These are phyloP conservation scores for Suillus sp. DNA, from an alignment of 768 basidiomycete genomes.

Conservation along the genomic window DNA sequence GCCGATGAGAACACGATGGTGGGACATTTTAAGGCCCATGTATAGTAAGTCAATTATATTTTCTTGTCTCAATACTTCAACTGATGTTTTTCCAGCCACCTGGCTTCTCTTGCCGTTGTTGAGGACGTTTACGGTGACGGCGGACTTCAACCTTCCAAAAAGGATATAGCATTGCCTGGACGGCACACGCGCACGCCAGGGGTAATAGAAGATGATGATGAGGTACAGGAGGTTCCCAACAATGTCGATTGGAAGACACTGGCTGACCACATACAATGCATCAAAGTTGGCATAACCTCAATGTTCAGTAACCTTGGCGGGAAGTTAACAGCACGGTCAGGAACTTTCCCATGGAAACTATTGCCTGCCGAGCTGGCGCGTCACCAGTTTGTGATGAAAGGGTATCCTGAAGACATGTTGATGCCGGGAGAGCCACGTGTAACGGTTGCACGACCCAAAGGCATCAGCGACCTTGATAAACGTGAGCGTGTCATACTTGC, in stretches of 20 bases:
- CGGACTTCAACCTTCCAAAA: not conserved
- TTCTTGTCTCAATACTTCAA: not conserved
- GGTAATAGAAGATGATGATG: not conserved
- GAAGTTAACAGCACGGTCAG: too few species aligned
- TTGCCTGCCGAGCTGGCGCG: too few species aligned
- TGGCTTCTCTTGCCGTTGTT: not conserved
- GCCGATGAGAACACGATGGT: not conserved
- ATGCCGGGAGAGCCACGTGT: not conserved
- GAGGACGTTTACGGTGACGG: not conserved
- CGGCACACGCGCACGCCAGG: not conserved
- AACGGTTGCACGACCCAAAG: not conserved
- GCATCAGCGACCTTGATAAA: not conserved
- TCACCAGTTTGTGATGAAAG: not conserved
- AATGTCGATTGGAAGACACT: not conserved
- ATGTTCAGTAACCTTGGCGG: too few species aligned
- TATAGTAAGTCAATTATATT: conserved; percentile 1
- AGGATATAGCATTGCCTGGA: not conserved
- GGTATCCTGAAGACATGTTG: conserved; percentile 1
- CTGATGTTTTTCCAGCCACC: not conserved
- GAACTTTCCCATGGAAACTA: too few species aligned
- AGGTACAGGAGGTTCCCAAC: conserved; percentile 1
- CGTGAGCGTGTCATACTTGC: not conserved
- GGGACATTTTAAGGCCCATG: not conserved
- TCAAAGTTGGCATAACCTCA: too few species aligned
- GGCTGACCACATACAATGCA: too few species aligned